Evolutionary conservation across 805 yeast species (phyloP), one percentile per base, ranked within the genome.

Genomic region (Candida xiaguanensis): DNA sequence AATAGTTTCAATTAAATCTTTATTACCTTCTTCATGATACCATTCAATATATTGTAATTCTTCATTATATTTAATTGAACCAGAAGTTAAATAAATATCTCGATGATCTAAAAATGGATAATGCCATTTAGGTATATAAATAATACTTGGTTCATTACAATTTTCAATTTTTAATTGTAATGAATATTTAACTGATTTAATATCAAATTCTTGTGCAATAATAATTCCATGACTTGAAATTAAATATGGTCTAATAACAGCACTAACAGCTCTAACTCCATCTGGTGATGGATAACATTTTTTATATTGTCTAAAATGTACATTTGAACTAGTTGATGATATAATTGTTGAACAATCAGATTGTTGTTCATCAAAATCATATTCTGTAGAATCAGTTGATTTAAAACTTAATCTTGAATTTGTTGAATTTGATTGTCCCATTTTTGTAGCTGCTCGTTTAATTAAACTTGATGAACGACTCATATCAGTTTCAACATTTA

Each of bases 171-270:
- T 47, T 12, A 89, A 55, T 8, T 71, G 67, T 41, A 87, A 57
- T 0, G 56, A 53, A 54, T 78, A 87, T 20, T 53, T 59, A 15
- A 66, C 64, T 4, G 61, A 55, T 31, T 61, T 59, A 36, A 85
- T 48, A 43, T 85, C 80, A 56, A 89, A 89, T 36, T 72, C 78
- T 12, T 81, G 75, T 14, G 62, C 58, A 5, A 53, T 53, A 11
- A 84, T 71, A 1, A 51, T 50, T 2, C 98, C 98, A 24, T 69
- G 70, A 0, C 82, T 70, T 3, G 81, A 75, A 1, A 80, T 56
- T 1, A 89, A 82, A 46, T 72, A 83, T 2, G 98, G 97, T 34
- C 99, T 70, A 19, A 86, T 62, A 1, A 85, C 75, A 0, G 96
- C 88, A 36, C 74, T 76, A 1, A 76, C 70, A 0, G 93, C 95